Conservation (phyloP, 2,329 filamentous ascomycete genomes). For the Colletotrichum somersetense region DNA sequence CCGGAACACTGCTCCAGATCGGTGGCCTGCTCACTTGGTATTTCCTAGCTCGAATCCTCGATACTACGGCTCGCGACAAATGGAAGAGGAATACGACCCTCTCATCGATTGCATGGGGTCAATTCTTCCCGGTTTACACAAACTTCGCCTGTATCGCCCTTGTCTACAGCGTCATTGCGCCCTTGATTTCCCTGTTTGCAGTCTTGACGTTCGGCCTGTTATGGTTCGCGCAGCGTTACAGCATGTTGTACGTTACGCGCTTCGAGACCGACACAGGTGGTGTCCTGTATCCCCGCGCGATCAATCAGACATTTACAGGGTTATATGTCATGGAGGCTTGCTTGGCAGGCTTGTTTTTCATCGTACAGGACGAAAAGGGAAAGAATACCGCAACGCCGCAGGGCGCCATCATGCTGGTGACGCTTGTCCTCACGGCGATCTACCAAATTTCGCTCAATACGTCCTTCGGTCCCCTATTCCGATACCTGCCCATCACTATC, state of each 20-base stretch:
- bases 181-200: conserved; percentile 92
- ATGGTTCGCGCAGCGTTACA: conserved; percentile 97
- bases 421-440: conserved; percentile 75
- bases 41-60: conserved; percentile 81
- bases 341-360: conserved; percentile 89
- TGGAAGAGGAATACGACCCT: conserved; percentile 87
- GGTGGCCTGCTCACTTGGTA: conserved; percentile 86
- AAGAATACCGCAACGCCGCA: conserved; percentile 74
- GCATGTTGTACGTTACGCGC: conserved; percentile 93
- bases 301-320: conserved; percentile 96
- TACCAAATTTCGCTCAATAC: conserved; percentile 87
- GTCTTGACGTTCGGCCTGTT: conserved; percentile 91
- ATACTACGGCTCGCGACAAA: conserved; percentile 85
- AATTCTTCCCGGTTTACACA: conserved; percentile 95
- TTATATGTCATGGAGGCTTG: conserved; percentile 95
- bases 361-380: conserved; percentile 73
- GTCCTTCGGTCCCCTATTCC: conserved; percentile 86
- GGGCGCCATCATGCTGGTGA: conserved; percentile 86
- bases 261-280: conserved; percentile 93
- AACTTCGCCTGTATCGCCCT: conserved; percentile 94
- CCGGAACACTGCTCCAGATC: conserved; percentile 87
- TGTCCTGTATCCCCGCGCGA: conserved; percentile 88
- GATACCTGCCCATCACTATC: conserved; percentile 92
- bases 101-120: conserved; percentile 86
- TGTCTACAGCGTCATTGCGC: conserved; percentile 90